Conservation (phyloP, 495 filamentous ascomycete species). For the Haplographium delicatum region DNA sequence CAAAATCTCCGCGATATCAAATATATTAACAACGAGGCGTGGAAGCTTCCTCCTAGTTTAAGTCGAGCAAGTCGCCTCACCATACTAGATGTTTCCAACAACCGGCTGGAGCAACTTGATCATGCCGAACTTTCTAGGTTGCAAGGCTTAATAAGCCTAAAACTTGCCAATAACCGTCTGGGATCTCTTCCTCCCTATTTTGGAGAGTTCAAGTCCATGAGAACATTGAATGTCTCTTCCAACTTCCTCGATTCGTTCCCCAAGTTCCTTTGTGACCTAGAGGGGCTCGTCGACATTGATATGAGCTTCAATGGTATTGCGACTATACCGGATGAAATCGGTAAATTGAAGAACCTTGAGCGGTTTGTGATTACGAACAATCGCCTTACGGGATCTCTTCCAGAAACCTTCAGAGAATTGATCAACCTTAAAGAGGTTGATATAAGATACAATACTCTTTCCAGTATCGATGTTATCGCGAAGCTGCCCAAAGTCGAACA, state of each 20-base stretch:
- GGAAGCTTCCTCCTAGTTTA: conserved; percentile 79
- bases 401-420: conserved; percentile 62
- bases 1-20: conserved; percentile 90
- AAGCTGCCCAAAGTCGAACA: conserved; percentile 81
- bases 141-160: conserved; percentile 77
- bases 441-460: conserved; percentile 84
- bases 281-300: conserved; percentile 85
- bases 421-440: conserved; percentile 84
- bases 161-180: conserved; percentile 87
- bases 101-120: conserved; percentile 79
- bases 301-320: conserved; percentile 93
- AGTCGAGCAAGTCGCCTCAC: conserved; percentile 76
- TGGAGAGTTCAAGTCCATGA: conserved; percentile 64
- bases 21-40: conserved; percentile 86
- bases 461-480: conserved; percentile 77
- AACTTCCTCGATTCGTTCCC: conserved; percentile 87
- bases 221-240: conserved; percentile 84
- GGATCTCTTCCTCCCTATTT: conserved; percentile 74
- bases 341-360: conserved; percentile 71
- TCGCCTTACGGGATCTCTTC: conserved; percentile 66
- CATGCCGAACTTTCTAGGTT: conserved; percentile 70
- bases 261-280: conserved; percentile 72
- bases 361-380: conserved; percentile 96
- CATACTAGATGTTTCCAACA: conserved; percentile 91
- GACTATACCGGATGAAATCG: conserved; percentile 68